Evolutionary conservation across 2,329 filamentous ascomycete species (phyloP).

Genomic region (Daldinia sp.): DNA sequence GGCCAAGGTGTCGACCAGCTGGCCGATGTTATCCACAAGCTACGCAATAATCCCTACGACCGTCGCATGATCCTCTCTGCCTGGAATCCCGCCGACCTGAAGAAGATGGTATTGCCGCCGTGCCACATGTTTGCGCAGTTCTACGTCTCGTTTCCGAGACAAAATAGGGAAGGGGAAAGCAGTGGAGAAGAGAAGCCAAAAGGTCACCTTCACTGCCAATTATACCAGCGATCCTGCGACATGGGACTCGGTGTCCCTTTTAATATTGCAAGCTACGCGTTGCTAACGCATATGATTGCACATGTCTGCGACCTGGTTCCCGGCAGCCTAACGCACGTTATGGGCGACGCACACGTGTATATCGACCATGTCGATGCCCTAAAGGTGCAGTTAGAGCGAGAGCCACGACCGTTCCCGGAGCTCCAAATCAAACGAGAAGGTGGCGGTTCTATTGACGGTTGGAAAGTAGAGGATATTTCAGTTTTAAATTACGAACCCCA

Average conservation of each 20-base stretch:
- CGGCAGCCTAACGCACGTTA: slow-evolving; percentile 89
- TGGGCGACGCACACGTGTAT: slow-evolving; percentile 99
- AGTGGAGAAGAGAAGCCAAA: slow-evolving; percentile 50
- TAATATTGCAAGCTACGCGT: slow-evolving; percentile 94
- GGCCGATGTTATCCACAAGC: slow-evolving; percentile 85
- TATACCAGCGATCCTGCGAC: slow-evolving; percentile 95
- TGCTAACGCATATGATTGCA: slow-evolving; percentile 95
- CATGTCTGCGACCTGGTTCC: slow-evolving; percentile 85
- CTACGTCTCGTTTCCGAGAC: slow-evolving; percentile 70
- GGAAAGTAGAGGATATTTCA: slow-evolving; percentile 87
- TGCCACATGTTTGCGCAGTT: slow-evolving; percentile 89
- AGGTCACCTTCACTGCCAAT: slow-evolving; percentile 82
- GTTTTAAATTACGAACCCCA: slow-evolving; percentile 90
- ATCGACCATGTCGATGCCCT: slow-evolving; percentile 90
- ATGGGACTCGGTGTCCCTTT: slow-evolving; percentile 98
- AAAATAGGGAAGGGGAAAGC: slow-evolving; percentile 43
- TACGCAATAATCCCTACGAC: slow-evolving; percentile 85
- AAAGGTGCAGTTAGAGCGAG: slow-evolving; percentile 78
- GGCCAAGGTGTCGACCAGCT: slow-evolving; percentile 94
- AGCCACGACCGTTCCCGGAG: slow-evolving; percentile 82
- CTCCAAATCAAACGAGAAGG: slow-evolving; percentile 74
- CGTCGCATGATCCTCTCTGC: slow-evolving; percentile 88
- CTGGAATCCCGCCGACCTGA: slow-evolving; percentile 86
- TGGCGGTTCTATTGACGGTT: slow-evolving; percentile 84
- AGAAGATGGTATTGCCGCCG: slow-evolving; percentile 79